phyloP scores from a whole-genome alignment of 805 yeast genomes.

The Ascoidea tarda region DNA sequence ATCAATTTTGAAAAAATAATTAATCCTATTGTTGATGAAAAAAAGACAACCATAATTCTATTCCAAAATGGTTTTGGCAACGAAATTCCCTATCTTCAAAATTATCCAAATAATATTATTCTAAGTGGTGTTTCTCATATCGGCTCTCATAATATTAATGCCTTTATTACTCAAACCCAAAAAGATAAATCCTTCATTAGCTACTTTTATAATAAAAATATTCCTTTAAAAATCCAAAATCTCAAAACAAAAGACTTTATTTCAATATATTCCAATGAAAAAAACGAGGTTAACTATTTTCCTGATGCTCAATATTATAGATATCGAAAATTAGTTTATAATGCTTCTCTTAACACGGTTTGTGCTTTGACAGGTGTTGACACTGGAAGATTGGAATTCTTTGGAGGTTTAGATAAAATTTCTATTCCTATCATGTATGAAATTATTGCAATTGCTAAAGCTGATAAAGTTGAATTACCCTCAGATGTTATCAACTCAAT shows the following conservation, averaged over 20 bases:
- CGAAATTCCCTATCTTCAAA: slow-evolving; percentile 34
- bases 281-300: slow-evolving; percentile 24
- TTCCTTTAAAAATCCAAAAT: slow-evolving; percentile 15
- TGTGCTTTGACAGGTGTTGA: slow-evolving; percentile 45
- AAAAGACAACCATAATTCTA: slow-evolving; percentile 32
- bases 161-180: slow-evolving; percentile 30
- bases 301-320: slow-evolving; percentile 35
- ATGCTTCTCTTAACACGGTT: slow-evolving; percentile 48
- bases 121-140: slow-evolving; percentile 52
- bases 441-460: slow-evolving; percentile 44
- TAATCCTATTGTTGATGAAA: slow-evolving; percentile 31
- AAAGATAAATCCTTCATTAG: slow-evolving; percentile 33
- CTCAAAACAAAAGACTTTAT: not conserved
- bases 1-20: slow-evolving; percentile 34
- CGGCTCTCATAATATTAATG: slow-evolving; percentile 35
- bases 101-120: slow-evolving; percentile 35
- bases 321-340: slow-evolving; percentile 55
- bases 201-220: slow-evolving; percentile 27
- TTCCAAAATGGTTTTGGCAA: slow-evolving; percentile 54
- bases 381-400: slow-evolving; percentile 33
- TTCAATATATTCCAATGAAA: slow-evolving; percentile 26
- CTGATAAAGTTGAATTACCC: slow-evolving; percentile 45
- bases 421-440: slow-evolving; percentile 53
- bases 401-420: slow-evolving; percentile 26
- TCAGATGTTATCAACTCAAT: slow-evolving; percentile 30